Evolutionary conservation across 495 filamentous ascomycete species (phyloP), one percentile per base, ranked within the genome.

Genomic region (Zalerion maritima): DNA sequence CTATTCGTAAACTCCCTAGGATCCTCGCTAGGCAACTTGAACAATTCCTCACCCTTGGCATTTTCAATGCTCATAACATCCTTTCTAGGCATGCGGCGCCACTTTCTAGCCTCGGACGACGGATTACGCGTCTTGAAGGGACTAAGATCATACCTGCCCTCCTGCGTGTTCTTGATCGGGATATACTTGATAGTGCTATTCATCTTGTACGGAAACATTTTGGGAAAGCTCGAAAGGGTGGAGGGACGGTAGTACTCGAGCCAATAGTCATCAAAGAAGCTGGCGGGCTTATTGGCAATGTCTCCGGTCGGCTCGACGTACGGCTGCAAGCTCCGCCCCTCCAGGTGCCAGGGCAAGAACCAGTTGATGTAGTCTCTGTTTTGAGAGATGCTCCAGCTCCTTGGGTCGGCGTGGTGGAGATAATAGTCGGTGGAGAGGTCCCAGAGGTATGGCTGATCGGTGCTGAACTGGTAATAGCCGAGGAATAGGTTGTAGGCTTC

Each of bases 401-500:
- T 62, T 2, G 89, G 89, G 41, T 92, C 67, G 14, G 72, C 69
- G 42, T 97, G 89, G 44, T 97, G 89, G 3, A 97, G 72, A 43
- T 97, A 96, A 56, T 96, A 94, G 45, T 97, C 89, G 1, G 83
- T 94, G 1, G 81, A 64, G 1, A 97, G 68, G 48, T 97, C 89
- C 89, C 89, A 97, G 3, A 97, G 68, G 84, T 94, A 91, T 1
- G 89, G 91, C 36, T 91, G 77, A 1, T 85, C 89, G 43, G 89
- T 80, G 7, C 71, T 57, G 43, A 79, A 96, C 24, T 82, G 89
- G 53, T 96, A 97, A 45, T 96, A 94, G 5, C 89, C 89, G 9
- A 97, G 73, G 42, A 97, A 97, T 13, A 97, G 71, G 36, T 97
- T 97, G 49, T 96, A 96, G 0, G 91, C 89, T 47, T 97, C 89